phyloP scores from a whole-genome alignment of 2,329 filamentous ascomycete species.

The Rhynchosporium graminicola region DNA sequence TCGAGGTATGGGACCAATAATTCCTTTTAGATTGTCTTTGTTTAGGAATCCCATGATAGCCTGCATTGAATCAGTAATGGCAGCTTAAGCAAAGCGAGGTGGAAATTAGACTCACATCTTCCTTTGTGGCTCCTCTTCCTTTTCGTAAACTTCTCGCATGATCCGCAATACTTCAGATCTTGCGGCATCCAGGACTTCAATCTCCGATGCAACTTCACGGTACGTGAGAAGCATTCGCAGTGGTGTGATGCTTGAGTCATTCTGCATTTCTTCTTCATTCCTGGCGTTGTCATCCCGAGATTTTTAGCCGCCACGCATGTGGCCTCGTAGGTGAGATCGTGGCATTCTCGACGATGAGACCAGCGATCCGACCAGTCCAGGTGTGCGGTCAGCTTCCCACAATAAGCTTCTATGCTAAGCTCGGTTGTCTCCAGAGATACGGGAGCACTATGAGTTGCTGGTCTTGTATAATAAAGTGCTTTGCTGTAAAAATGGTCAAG shows the following conservation, averaged over 20 bases:
- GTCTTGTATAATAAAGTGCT: conserved; percentile 29
- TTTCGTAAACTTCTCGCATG: conserved; percentile 32
- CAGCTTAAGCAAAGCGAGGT: background rate
- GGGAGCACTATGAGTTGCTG: background rate
- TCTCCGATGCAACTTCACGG: conserved; percentile 24
- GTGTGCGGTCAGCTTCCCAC: background rate
- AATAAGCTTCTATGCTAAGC: conserved; percentile 25
- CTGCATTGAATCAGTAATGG: conserved; percentile 21
- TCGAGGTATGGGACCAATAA: conserved; percentile 32
- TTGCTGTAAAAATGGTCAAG: conserved; percentile 22
- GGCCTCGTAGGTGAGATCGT: conserved; percentile 23
- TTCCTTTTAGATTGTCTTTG: conserved; percentile 6
- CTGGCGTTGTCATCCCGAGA: conserved; percentile 7
- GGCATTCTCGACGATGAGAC: conserved; percentile 23
- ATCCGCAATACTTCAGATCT: conserved; percentile 31
- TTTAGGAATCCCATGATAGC: conserved; percentile 32
- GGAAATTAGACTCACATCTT: conserved; percentile 27
- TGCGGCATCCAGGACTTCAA: conserved; percentile 33
- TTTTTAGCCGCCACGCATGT: conserved; percentile 1
- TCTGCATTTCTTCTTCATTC: conserved; percentile 24
- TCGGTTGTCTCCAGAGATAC: conserved; percentile 12
- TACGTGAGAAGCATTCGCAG: conserved; percentile 29
- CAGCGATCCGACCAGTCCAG: conserved; percentile 7
- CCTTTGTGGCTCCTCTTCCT: conserved; percentile 30
- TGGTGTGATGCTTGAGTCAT: conserved; percentile 22